Conservation (phyloP, 805 yeast species). For the Barnettozyma botsteinii region DNA sequence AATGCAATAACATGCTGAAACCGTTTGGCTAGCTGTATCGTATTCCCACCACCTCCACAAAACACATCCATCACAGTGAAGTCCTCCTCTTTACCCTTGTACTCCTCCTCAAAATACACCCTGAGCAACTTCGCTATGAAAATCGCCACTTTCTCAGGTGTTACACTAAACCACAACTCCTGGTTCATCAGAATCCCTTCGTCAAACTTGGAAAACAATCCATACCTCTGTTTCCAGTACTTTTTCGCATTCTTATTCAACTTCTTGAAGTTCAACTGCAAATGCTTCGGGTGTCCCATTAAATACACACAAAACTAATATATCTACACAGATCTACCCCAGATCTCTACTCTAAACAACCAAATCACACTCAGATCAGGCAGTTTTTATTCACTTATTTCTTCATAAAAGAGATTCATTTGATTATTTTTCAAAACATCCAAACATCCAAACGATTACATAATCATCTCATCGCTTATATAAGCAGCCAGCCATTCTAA, state of each 20-base stretch:
- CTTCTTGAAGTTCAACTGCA: constrained; percentile 6
- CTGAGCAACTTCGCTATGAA: constrained; percentile 50
- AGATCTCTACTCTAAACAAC: no score
- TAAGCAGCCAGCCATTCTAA: not conserved
- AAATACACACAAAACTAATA: no score
- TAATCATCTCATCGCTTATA: not conserved
- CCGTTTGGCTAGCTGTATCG: constrained; percentile 62
- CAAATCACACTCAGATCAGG: no score
- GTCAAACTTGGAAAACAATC: constrained; percentile 57
- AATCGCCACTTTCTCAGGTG: constrained; percentile 71
- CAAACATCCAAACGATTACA: no score
- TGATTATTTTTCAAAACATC: no score
- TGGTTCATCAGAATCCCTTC: constrained; percentile 62
- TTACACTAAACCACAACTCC: constrained; percentile 83
- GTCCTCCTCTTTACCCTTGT: constrained; percentile 29
- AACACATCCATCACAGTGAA: constrained; percentile 46
- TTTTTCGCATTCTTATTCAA: constrained; percentile 21
- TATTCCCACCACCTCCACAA: constrained; percentile 87
- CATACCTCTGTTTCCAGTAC: constrained; percentile 56
- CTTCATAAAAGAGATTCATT: no score
- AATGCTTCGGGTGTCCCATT: not conserved
- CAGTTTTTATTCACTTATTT: no score
- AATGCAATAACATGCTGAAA: constrained; percentile 57
- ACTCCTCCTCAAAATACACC: constrained; percentile 36
- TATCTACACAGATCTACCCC: no score